Percentiles rank a stretch among this genome's conserved stretches.
These are phyloP conservation scores for Jatropha multifida DNA, from an alignment of 441 rosid genomes.

Conservation along the genomic window DNA sequence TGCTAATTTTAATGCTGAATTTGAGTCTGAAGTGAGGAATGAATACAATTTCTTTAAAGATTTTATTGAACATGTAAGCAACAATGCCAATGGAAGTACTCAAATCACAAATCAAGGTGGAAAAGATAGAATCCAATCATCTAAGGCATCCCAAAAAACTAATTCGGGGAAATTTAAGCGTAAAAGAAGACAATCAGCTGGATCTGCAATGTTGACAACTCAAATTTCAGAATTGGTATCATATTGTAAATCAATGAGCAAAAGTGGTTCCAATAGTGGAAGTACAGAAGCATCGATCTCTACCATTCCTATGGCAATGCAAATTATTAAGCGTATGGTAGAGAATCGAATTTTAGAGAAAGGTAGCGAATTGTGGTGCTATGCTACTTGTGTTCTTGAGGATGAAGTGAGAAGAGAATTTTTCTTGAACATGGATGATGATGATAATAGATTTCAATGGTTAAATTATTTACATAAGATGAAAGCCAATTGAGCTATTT, in stretches of 20 bases:
- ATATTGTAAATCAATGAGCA: not conserved
- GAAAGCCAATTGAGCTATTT: not conserved
- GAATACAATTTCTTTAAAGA: not conserved
- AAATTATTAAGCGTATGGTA: not conserved
- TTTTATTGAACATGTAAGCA: not conserved
- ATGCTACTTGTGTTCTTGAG: not conserved
- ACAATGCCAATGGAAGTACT: not conserved
- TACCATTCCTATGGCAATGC: not conserved
- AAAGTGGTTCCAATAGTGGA: not conserved
- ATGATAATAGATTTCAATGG: not conserved
- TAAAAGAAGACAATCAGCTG: no score
- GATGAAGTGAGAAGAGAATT: not conserved
- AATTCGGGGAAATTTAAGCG: no score
- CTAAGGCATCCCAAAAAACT: no score
- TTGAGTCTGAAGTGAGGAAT: not conserved
- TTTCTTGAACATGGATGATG: not conserved
- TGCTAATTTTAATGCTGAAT: not conserved
- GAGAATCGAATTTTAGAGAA: not conserved
- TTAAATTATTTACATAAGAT: not conserved
- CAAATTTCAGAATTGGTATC: no score
- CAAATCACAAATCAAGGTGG: no score
- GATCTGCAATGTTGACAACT: no score
- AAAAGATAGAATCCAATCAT: no score
- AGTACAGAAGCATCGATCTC: not conserved
- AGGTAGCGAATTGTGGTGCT: not conserved